Evolutionary conservation across 2,329 filamentous ascomycete genomes (phyloP), one percentile per base, ranked within the genome.

Genomic region (Penicillium sp.): DNA sequence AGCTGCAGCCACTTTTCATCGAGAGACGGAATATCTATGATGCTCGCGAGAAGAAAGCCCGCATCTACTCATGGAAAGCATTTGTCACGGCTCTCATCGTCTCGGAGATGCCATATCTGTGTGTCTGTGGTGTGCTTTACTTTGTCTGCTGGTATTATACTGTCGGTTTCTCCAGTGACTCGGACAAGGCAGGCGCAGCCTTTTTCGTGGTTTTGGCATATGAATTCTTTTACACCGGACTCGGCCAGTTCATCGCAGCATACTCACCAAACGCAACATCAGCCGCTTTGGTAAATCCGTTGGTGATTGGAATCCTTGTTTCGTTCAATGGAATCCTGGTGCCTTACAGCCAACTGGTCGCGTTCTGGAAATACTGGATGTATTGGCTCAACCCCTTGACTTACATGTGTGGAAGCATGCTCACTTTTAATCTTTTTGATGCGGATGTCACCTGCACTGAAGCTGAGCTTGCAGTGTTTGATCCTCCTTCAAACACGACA

Each of bases 351-450:
- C 37, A 55, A 21, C 48, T 55, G n/a, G 16, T 31, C 8, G 44
- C 11, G 1, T 55, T 55, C 43, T 55, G 53, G 53, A 37, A 45
- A 14, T 55, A 55, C 53, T 55, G 53, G 53, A 52, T 55, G 9
- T 55, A 55, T 28, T 55, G 37, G 28, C 14, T 55, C 28, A 52
- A 55, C 6, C 53, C 53, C 3, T 52, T 55, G 37, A 55, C 48
- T 23, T 55, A 55, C 24, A 37, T 55, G 19, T 40, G 52, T 18
- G 48, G 53, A 21, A 40, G 48, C 18, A 40, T 55, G 31, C 44
- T 55, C 13, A 45, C 48, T 5, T 55, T 55, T n/a, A 31, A 42
- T 33, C 16, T 48, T 87, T 2, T 33, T 14, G 31, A 33, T n/a
- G 31, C 31, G 5, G 31, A 33, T 11, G 31, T 33, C 31, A 33